Evolutionary conservation across 768 basidiomycete species (phyloP), one percentile per base, ranked within the genome.

Genomic region (Infundibulicybe gibba): DNA sequence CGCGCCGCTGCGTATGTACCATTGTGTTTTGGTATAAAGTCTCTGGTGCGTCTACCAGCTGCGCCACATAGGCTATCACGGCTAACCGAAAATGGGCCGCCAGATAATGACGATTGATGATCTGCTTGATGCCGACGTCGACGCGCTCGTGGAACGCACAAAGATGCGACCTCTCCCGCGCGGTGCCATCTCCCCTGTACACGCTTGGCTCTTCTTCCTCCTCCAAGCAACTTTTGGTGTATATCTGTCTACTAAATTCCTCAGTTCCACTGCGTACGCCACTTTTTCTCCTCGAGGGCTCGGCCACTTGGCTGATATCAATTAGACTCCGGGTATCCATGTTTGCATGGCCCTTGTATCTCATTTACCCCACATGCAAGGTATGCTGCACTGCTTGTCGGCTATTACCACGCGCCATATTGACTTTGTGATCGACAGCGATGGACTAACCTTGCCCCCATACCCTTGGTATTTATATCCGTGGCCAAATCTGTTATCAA

Each of bases 301-400:
- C 35, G 34, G 15, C 21, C 11, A 16, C 25, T 19, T 32, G 14
- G 41, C 19, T 32, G 30, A 34, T 35, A n/a, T 17, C 14, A 8
- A 16, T 9, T 41, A 64, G 63, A 20, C 46, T 61, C 6, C 49
- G 48, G 39, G 47, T 56, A 10, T 61, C 64, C 12, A 59, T 62
- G 57, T 12, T 44, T 13, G 62, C 58, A 3, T 65, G 59, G 61
- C 63, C 65, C 6, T 44, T 66, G 20, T 66, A 60, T 43, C 50
- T 66, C 17, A 57, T 66, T 16, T 66, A 66, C 49, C 65, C 63
- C 2, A 66, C 65, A 6, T 66, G 61, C 56, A 66, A 66, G 57
- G 61, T 61, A 42, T 17, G 40, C n/a, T 41, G n/a, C 10, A 17
- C 11, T 25, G 3, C 34, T 16, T 17, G 20, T 32, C n/a, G 6